Percentiles rank a stretch among this genome's conserved stretches.
Conservation (phyloP, 495 filamentous ascomycete species). For the Penicillium roqueforti region DNA sequence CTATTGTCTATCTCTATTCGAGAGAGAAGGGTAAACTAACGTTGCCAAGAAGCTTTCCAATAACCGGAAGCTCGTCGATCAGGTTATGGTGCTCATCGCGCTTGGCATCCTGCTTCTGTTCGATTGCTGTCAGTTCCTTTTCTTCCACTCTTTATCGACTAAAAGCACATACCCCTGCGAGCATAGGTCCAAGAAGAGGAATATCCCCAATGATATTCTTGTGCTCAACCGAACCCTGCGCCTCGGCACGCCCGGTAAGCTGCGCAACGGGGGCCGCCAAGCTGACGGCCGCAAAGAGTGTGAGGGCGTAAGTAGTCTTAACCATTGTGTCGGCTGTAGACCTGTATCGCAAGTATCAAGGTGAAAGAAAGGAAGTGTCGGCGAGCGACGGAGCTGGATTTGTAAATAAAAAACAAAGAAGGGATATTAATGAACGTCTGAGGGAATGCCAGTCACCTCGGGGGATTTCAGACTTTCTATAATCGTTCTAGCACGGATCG, state of each 20-base stretch:
- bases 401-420: constrained; percentile 1
- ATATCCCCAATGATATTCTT: constrained; percentile 4
- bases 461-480: constrained; percentile 6
- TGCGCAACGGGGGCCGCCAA: constrained; percentile 21
- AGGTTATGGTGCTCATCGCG: constrained; percentile 3
- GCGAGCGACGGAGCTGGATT: constrained; percentile 17
- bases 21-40: background rate
- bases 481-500: constrained; percentile 14
- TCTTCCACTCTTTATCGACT: background rate
- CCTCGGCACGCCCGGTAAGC: background rate
- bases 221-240: background rate
- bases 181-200: constrained; percentile 3
- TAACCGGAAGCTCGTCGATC: constrained; percentile 1
- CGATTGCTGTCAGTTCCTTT: background rate
- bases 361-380: constrained; percentile 22
- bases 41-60: background rate
- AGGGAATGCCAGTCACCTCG: constrained; percentile 17
- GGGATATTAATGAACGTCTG: constrained; percentile 11
- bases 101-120: background rate
- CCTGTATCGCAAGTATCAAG: background rate
- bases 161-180: background rate
- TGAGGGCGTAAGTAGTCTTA: constrained; percentile 25
- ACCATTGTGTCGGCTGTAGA: constrained; percentile 20
- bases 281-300: constrained; percentile 24
- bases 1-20: no score